Evolutionary conservation across 441 rosid genomes (phyloP), one percentile per base, ranked within the genome.

Genomic region (Gossypium trilobum): DNA sequence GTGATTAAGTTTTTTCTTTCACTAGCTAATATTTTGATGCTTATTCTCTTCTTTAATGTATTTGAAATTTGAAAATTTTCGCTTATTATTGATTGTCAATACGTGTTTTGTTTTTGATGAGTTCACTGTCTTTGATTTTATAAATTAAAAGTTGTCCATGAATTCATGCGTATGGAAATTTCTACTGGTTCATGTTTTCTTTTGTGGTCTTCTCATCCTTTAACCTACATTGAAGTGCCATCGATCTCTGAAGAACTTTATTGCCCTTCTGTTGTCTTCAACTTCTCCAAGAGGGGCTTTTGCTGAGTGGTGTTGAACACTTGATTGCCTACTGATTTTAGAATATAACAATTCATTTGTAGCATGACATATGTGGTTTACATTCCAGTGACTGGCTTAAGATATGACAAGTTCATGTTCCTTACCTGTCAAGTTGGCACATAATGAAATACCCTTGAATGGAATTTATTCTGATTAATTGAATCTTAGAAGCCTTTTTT

Each of bases 1-100:
- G 98, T 87, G 79, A 65, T 60, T 72, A 17, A 20, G 22, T 2
- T 33, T 4, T 73, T 61, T 70, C 60, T 16, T 19, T 54, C 11
- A 22, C 33, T 44, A 13, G 70, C 46, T 39, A 5, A 9, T 36
- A 3, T 42, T 42, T 2, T 44, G 11, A 20, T 42, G 4, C 2
- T 39, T 44, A 16, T 44, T 22, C 70, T 65, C 8, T 65, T 65
- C 10, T 64, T 3, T 36, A 19, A 36, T 63, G 33, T 22, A 20
- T 22, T 69, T 29, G 31, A 19, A 66, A 64, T 50, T 51, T 63
- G 22, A 63, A 63, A 63, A 36, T 1, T 17, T 33, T 11, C 3
- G 3, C n/a, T 22, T 39, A 10, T 11, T 56, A 17, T 70, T 17
- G 13, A 55, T 5, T 2, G 48, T 31, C 48, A 17, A 13, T 25